A percentile compares a stretch with the other conserved stretches of the same genome.
Conservation (phyloP, 1,284 basidiomycete genomes). For the Exobasidium rhododendri region DNA sequence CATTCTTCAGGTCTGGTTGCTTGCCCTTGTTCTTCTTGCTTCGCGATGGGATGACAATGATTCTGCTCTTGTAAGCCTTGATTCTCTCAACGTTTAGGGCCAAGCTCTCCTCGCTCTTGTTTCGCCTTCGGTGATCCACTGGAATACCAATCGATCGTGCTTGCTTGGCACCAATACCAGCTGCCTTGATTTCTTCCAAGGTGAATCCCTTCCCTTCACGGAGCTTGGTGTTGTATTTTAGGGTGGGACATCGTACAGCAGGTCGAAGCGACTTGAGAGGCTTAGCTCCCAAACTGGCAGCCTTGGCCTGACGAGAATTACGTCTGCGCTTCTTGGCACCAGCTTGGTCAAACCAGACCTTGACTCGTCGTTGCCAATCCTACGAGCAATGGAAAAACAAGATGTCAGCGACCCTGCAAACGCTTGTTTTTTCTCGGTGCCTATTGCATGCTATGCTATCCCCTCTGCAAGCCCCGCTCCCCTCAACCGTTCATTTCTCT, state of each 20-base stretch:
- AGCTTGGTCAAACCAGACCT: constrained; percentile 99
- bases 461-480: not conserved
- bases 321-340: constrained; percentile 96
- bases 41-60: constrained; percentile 77
- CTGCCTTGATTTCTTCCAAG: constrained; percentile 89
- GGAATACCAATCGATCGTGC: constrained; percentile 89
- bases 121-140: constrained; percentile 95
- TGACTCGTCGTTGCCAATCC: constrained; percentile 72
- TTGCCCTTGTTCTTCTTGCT: constrained; percentile 86
- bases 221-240: constrained; percentile 98
- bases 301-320: constrained; percentile 86
- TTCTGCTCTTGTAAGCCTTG: constrained; percentile 80
- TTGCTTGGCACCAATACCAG: constrained; percentile 90
- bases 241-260: constrained; percentile 91
- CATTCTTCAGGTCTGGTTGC: constrained; percentile 72
- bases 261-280: constrained; percentile 90
- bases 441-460: not conserved
- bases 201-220: constrained; percentile 98
- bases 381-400: not conserved
- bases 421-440: not conserved
- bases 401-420: not conserved
- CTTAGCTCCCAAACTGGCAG: constrained; percentile 84
- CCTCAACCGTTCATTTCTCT: no score
- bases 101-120: constrained; percentile 95
- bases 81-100: constrained; percentile 91